Evolutionary conservation across 2,329 filamentous ascomycete species (phyloP).

Genomic region (Penicillium rolfsii): DNA sequence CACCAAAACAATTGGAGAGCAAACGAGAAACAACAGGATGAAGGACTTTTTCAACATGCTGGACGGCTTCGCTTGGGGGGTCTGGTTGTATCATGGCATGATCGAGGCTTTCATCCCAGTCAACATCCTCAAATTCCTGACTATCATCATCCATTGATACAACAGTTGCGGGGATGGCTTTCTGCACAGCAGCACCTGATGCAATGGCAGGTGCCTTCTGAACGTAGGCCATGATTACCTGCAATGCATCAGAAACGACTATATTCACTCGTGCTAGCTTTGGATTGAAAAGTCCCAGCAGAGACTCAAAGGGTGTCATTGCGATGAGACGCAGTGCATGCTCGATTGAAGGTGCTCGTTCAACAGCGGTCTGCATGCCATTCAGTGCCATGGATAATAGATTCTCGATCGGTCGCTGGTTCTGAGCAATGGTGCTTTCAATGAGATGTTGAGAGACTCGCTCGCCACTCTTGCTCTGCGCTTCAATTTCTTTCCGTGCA

Average conservation of each 20-base stretch:
- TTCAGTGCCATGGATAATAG: slow-evolving; percentile 57
- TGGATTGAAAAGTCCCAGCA: slow-evolving; percentile 58
- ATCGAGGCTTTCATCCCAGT: slow-evolving; percentile 57
- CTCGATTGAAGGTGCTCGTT: slow-evolving; percentile 44
- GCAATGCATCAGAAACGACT: slow-evolving; percentile 55
- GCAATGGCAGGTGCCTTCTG: slow-evolving; percentile 34
- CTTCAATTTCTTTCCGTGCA: slow-evolving; percentile 62
- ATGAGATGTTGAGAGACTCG: slow-evolving; percentile 53
- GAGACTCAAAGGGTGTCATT: slow-evolving; percentile 48
- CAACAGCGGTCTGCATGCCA: slow-evolving; percentile 55
- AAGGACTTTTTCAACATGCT: slow-evolving; percentile 48
- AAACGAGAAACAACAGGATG: slow-evolving; percentile 57
- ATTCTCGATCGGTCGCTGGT: slow-evolving; percentile 61
- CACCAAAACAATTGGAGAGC: slow-evolving; percentile 64
- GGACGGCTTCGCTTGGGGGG: slow-evolving; percentile 31
- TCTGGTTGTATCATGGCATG: slow-evolving; percentile 44
- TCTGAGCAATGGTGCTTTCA: slow-evolving; percentile 57
- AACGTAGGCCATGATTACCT: slow-evolving; percentile 51
- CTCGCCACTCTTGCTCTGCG: slow-evolving; percentile 48
- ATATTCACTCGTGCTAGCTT: slow-evolving; percentile 48
- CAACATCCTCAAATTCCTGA: slow-evolving; percentile 61
- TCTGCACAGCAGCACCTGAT: slow-evolving; percentile 21
- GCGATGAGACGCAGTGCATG: slow-evolving; percentile 50
- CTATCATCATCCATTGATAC: slow-evolving; percentile 59
- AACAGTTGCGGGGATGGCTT: slow-evolving; percentile 24